Evolutionary conservation across 352 stramenopile species (phyloP).

Genomic region (Globisporangium takayamanum): DNA sequence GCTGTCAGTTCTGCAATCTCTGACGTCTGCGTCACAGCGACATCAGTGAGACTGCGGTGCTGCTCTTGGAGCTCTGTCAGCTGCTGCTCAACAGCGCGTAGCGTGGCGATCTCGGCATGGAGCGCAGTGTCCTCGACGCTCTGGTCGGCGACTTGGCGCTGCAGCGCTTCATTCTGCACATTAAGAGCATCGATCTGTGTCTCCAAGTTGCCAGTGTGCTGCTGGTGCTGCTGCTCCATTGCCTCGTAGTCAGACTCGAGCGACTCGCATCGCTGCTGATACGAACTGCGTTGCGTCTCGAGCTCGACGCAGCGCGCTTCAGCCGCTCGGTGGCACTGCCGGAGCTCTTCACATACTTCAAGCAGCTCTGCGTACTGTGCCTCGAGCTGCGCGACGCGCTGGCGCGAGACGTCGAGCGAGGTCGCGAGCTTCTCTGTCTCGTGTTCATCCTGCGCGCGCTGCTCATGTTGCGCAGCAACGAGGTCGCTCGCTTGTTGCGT

Average conservation of each 20-base stretch:
- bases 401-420: neutral
- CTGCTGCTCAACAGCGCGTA: neutral
- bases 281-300: neutral
- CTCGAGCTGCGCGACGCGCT: neutral
- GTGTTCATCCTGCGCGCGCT: neutral
- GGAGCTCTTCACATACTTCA: neutral
- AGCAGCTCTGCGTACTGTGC: neutral
- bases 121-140: neutral
- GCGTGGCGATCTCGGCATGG: neutral
- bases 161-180: neutral
- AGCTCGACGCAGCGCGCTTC: neutral
- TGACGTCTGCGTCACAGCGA: neutral
- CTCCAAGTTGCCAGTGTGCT: neutral
- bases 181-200: neutral
- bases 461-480: neutral
- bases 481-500: neutral
- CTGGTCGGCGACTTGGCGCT: neutral
- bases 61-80: slow-evolving; percentile 1
- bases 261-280: neutral
- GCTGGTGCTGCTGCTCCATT: neutral
- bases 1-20: slow-evolving; percentile 1
- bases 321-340: neutral
- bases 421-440: neutral
- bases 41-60: slow-evolving; percentile 2
- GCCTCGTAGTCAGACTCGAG: neutral